A percentile compares a stretch with the other conserved stretches of the same genome.
These are phyloP conservation scores for Cercospora berteroae DNA, from an alignment of 2,329 filamentous ascomycete genomes.

Conservation along the genomic window DNA sequence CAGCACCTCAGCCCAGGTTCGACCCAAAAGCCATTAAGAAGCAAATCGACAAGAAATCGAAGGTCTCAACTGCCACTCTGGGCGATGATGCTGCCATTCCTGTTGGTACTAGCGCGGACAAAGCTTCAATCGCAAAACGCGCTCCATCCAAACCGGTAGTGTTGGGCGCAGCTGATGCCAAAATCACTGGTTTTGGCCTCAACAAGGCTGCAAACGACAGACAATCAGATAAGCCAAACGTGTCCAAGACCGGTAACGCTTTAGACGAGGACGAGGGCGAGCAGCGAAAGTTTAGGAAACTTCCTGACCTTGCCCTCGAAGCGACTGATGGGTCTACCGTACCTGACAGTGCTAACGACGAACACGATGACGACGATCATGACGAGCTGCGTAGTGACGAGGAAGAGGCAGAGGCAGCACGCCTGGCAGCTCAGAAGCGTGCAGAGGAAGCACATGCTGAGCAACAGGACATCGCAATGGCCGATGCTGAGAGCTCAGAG, in stretches of 20 bases:
- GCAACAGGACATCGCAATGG: conserved; percentile 51
- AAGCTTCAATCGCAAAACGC: conserved; percentile 40
- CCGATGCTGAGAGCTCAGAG: conserved; percentile 39
- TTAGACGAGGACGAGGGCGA: conserved; percentile 86
- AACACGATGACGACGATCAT: conserved; percentile 51
- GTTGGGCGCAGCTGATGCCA: conserved; percentile 45
- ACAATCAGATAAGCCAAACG: conserved; percentile 56
- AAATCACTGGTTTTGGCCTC: conserved; percentile 82
- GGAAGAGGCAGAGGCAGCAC: conserved; percentile 79
- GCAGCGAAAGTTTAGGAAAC: conserved; percentile 84
- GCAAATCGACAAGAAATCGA: conserved; percentile 58
- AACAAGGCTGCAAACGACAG: conserved; percentile 63
- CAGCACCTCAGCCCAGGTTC: conserved; percentile 72
- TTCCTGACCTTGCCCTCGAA: conserved; percentile 71
- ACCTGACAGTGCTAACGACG: conserved; percentile 58
- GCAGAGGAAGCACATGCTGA: conserved; percentile 48
- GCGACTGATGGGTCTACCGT: conserved; percentile 43
- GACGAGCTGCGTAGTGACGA: conserved; percentile 81
- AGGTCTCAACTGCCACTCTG: conserved; percentile 54
- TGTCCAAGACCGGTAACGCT: conserved; percentile 69
- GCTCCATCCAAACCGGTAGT: conserved; percentile 24
- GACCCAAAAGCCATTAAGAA: conserved; percentile 84
- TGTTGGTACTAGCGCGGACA: conserved; percentile 32
- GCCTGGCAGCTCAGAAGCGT: conserved; percentile 76
- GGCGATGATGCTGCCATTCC: conserved; percentile 55